Evolutionary conservation across 1,139 yeast genomes (phyloP).

Genomic region (Magnusiomyces clavatus): DNA sequence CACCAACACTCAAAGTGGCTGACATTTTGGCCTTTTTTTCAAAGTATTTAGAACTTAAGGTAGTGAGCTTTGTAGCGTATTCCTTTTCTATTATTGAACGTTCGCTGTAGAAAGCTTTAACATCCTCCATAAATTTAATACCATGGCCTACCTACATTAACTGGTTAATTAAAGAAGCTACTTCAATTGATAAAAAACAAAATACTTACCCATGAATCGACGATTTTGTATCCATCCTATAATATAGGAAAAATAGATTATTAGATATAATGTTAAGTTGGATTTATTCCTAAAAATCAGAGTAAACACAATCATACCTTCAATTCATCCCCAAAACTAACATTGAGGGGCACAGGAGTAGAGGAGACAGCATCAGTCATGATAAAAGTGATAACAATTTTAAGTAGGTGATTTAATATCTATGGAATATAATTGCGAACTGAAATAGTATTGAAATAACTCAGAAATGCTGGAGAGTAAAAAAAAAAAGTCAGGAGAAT

Average conservation of each 20-base stretch:
- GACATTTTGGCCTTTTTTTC: conserved; percentile 68
- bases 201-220: conserved; percentile 59
- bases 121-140: conserved; percentile 64
- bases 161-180: neutral
- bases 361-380: conserved; percentile 23
- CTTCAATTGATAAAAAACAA: neutral
- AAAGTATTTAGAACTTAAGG: conserved; percentile 60
- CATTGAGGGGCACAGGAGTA: conserved; percentile 24
- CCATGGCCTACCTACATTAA: conserved; percentile 45
- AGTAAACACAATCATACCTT: conserved; percentile 21
- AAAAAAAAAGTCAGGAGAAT: too few relatives aligned
- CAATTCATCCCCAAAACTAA: conserved; percentile 35
- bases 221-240: conserved; percentile 70
- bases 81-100: conserved; percentile 77
- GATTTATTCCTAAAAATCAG: neutral
- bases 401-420: too few relatives aligned
- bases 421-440: too few relatives aligned
- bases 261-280: conserved; percentile 5
- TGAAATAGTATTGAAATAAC: too few relatives aligned
- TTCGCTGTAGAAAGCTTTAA: conserved; percentile 78
- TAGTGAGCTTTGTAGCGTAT: conserved; percentile 60
- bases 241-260: conserved; percentile 28
- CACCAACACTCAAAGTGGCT: conserved; percentile 78
- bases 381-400: conserved; percentile 3
- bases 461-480: too few relatives aligned